Evolutionary conservation across 75 land plant species (phyloP).

Genomic region (Selaginella moellendorffii): DNA sequence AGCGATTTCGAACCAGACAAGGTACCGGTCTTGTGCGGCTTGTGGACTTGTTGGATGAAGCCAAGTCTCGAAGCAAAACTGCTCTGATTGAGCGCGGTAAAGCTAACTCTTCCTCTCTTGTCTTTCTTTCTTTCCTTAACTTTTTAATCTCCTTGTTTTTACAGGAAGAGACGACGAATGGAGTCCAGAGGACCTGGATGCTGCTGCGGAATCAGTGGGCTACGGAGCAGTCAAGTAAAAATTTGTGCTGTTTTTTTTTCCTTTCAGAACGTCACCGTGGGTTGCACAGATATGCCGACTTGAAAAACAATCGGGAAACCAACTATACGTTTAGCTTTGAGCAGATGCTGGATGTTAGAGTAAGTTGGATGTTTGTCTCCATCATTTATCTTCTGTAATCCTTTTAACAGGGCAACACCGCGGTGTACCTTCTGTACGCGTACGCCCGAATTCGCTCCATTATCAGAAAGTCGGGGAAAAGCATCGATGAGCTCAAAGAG

Average conservation of each 20-base stretch:
- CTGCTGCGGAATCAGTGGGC: conserved; percentile 83
- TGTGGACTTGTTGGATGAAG: conserved; percentile 91
- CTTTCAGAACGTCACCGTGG: no score
- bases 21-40: conserved; percentile 63
- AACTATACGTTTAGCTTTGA: conserved; percentile 85
- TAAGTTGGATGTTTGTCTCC: conserved; percentile 10
- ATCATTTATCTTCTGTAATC: conserved; percentile 16
- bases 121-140: no score
- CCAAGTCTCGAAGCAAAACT: conserved; percentile 56
- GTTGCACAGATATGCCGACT: conserved; percentile 79
- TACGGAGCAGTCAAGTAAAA: conserved; percentile 97
- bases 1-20: conserved; percentile 69
- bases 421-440: conserved; percentile 64
- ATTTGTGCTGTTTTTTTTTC: no score
- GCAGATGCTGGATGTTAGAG: conserved; percentile 84
- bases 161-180: conserved; percentile 62
- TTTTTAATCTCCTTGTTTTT: no score
- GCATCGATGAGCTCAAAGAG: conserved; percentile 54
- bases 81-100: conserved; percentile 49
- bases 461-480: conserved; percentile 58
- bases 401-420: conserved; percentile 41
- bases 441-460: conserved; percentile 85
- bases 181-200: conserved; percentile 70
- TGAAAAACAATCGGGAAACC: conserved; percentile 83
- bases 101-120: no score